These are phyloP conservation scores for Balansia obtecta DNA, from an alignment of 2,329 filamentous ascomycete genomes.

Conservation along the genomic window DNA sequence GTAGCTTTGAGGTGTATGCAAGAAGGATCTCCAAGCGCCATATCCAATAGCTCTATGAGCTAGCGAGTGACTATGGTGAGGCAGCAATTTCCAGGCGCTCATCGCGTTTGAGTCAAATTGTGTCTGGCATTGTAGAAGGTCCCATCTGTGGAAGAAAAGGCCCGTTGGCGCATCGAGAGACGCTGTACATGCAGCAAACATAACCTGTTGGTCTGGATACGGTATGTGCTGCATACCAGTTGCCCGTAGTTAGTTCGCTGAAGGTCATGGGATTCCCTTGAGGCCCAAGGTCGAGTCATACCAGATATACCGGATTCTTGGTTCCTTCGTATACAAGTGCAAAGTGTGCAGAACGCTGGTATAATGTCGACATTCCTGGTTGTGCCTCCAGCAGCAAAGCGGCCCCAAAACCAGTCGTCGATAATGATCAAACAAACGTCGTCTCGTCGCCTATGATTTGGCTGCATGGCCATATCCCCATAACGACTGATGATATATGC, in stretches of 20 bases:
- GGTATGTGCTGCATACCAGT: conserved; percentile 62
- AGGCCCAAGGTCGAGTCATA: conserved; percentile 72
- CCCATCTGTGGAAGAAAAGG: conserved; percentile 72
- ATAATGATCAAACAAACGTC: too few species aligned
- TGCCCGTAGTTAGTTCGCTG: conserved; percentile 53
- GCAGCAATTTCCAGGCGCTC: conserved; percentile 57
- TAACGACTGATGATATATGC: conserved; percentile 63
- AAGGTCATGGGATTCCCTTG: conserved; percentile 71
- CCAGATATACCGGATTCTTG: conserved; percentile 52
- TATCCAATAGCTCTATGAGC: conserved; percentile 59
- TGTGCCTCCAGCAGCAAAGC: too few species aligned
- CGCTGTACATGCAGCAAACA: conserved; percentile 71
- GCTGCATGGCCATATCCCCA: too few species aligned
- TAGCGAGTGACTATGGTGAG: conserved; percentile 75
- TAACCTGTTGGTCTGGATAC: conserved; percentile 45
- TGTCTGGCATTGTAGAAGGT: conserved; percentile 46
- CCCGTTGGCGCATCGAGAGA: conserved; percentile 58
- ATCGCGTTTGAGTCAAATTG: conserved; percentile 36
- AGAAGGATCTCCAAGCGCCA: conserved; percentile 50
- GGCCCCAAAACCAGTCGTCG: too few species aligned
- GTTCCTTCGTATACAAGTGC: conserved; percentile 51
- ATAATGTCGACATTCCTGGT: too few species aligned
- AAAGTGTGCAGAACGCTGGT: too few species aligned
- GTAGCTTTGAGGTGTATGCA: conserved; percentile 47
- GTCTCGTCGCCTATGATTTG: too few species aligned